Evolutionary conservation across 139 green algal species (phyloP).

Genomic region (Coelastrella sp.): DNA sequence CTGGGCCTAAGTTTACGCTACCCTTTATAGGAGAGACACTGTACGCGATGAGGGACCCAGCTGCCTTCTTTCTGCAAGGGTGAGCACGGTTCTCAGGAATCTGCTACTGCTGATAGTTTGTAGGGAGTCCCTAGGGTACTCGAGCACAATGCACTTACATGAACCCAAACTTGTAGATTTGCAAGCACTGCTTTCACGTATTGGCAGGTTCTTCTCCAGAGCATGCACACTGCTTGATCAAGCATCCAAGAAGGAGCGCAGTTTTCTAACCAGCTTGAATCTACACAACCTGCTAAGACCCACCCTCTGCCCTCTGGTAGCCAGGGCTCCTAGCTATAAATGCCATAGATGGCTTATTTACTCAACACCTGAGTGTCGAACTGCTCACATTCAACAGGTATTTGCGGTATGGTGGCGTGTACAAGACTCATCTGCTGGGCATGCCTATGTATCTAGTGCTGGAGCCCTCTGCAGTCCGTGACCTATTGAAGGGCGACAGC

Average conservation of each 20-base stretch:
- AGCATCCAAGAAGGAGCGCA: no score
- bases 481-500: not conserved
- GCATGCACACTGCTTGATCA: no score
- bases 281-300: no score
- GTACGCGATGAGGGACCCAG: not conserved
- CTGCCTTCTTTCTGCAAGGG: not conserved
- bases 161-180: no score
- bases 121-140: not conserved
- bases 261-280: no score
- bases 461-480: slow-evolving; percentile 25
- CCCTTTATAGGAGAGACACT: slow-evolving; percentile 14
- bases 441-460: slow-evolving; percentile 14
- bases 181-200: no score
- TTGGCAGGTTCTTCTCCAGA: no score
- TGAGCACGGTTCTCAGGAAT: no score
- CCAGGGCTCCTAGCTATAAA: no score
- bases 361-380: no score
- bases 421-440: slow-evolving; percentile 15
- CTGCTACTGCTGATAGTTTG: not conserved
- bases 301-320: no score
- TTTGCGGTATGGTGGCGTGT: not conserved
- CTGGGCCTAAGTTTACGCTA: not conserved
- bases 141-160: not conserved
- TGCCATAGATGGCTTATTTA: no score
- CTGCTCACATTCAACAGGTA: slow-evolving; percentile 1